Evolutionary conservation across 2,329 filamentous ascomycete genomes (phyloP), one percentile per base, ranked within the genome.

Genomic region (Paracamarosporium sp.): DNA sequence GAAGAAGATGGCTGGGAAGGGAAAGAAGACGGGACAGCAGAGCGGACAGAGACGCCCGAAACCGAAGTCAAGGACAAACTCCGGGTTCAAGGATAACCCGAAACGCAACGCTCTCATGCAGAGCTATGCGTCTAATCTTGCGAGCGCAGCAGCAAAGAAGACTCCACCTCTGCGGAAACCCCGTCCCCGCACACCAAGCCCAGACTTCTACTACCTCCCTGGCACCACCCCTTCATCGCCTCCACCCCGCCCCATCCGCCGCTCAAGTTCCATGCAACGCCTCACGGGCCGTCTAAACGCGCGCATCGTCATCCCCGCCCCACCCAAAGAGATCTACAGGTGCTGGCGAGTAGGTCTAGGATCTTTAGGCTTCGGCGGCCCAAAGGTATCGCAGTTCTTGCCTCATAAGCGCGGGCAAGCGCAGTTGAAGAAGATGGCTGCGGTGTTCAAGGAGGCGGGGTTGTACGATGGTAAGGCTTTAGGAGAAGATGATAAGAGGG

Each of bases 291-390:
- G 33, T n/a, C 48, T 57, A 15, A 55, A 61, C 50, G 36, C 50
- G 7, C 38, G 38, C 38, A 20, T 7, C 12, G 11, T 5, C 27
- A 27, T 13, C 17, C 44, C n/a, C n/a, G 6, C 6, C 9, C 15
- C n/a, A 17, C 9, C 45, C 8, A 46, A 31, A 13, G 62, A 61
- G n/a, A 40, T 55, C 36, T 57, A 53, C 22, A 57, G 52, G 25
- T 66, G 63, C 52, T 66, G 57, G 55, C 22, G 31, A 24, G 54
- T 66, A 5, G 63, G 59, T 12, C 36, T 50, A 4, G 61, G 56
- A 1, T 45, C 6, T 1, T 17, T 56, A 1, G 59, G 56, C 9
- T 52, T 64, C 15, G 59, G 61, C 15, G 59, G 61, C 1, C 9
- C 24, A 5, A 62, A 60, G 30, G 47, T 28, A 5, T 56, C 59